A percentile compares a stretch with the other conserved stretches of the same genome.
These are phyloP conservation scores for Castanopsis chinensis DNA, from an alignment of 306 rosid species.

Conservation along the genomic window DNA sequence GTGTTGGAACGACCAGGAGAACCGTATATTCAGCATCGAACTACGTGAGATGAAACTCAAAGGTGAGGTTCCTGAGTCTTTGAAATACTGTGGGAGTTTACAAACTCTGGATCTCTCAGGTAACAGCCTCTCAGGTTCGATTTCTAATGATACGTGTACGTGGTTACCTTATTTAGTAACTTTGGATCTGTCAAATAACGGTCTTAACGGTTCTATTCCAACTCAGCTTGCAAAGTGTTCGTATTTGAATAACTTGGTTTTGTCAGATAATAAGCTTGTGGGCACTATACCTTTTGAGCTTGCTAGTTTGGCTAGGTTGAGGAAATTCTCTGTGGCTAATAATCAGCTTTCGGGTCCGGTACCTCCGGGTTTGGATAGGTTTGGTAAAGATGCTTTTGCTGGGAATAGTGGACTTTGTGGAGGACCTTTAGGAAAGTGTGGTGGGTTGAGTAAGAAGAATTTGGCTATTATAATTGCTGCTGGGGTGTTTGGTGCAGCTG, in stretches of 20 bases:
- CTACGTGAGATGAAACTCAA: constrained; percentile 51
- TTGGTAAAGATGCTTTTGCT: constrained; percentile 41
- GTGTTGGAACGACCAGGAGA: constrained; percentile 82
- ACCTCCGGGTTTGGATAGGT: constrained; percentile 36
- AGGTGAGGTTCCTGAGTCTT: constrained; percentile 50
- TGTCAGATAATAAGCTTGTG: constrained; percentile 52
- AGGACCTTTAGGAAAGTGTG: constrained; percentile 77
- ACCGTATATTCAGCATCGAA: constrained; percentile 51
- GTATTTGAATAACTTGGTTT: constrained; percentile 51
- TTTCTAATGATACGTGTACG: constrained; percentile 55
- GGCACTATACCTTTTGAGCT: constrained; percentile 70
- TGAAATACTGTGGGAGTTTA: constrained; percentile 59
- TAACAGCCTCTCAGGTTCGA: constrained; percentile 45
- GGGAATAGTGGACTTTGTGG: constrained; percentile 86
- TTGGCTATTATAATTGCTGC: constrained; percentile 90
- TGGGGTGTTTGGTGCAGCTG: constrained; percentile 95
- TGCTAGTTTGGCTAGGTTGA: constrained; percentile 53
- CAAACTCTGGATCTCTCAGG: constrained; percentile 66
- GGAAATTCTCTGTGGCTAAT: constrained; percentile 56
- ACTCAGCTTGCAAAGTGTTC: constrained; percentile 47
- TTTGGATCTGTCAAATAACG: constrained; percentile 62
- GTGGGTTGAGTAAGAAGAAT: constrained; percentile 78
- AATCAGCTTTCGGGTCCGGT: constrained; percentile 62
- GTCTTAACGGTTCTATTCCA: constrained; percentile 56
- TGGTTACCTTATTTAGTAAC: constrained; percentile 72